Evolutionary conservation across 805 yeast species (phyloP), one percentile per base, ranked within the genome.

Genomic region (Starmerella bombicola): DNA sequence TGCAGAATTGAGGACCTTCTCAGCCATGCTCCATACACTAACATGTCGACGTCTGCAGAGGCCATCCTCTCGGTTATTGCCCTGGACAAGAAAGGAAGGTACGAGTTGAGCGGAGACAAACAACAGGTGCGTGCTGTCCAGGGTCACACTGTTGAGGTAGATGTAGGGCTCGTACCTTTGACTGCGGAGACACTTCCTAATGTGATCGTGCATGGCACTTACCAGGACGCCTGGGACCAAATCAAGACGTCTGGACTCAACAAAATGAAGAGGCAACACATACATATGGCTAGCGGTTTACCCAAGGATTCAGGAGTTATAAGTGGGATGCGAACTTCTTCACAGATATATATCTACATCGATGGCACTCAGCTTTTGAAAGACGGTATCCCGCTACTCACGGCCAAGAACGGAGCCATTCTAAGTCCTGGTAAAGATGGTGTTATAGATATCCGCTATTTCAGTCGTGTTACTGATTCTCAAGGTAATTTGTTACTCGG

Each of bases 191-290:
- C 36, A 2, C 63, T 74, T 35, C 91, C 68, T 3, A 19, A 81
- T 0, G 55, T 58, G 2, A 68, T 84, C 3, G 75, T 83, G 16
- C 98, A 91, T 58, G 97, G 97, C 3, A 88, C 97, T 0, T 74
- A 66, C 43, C 40, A 44, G 4, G 55, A 58, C 3, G 73, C 70
- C 22, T 61, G 80, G 49, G 53, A 61, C 1, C 42, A 55, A 17
- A 81, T 81, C 3, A 41, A 68, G 20, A 50, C 67, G 3, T 74
- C 74, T 0, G 85, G 83, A 0, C 61, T 91, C 19, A 67, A 69
- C 13, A 66, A 61, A 45, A 82, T 85, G 95, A 61, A 58, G 24
- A 64, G 98, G 52, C 78, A 78, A 49, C 97, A 91, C 57, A 74
- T 91, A 15, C 98, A 91, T 61, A 68, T 88, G 56, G 82, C 97